Evolutionary conservation across 163 green algal genomes (phyloP), one percentile per base, ranked within the genome.

Genomic region (Scenedesmus sp.): DNA sequence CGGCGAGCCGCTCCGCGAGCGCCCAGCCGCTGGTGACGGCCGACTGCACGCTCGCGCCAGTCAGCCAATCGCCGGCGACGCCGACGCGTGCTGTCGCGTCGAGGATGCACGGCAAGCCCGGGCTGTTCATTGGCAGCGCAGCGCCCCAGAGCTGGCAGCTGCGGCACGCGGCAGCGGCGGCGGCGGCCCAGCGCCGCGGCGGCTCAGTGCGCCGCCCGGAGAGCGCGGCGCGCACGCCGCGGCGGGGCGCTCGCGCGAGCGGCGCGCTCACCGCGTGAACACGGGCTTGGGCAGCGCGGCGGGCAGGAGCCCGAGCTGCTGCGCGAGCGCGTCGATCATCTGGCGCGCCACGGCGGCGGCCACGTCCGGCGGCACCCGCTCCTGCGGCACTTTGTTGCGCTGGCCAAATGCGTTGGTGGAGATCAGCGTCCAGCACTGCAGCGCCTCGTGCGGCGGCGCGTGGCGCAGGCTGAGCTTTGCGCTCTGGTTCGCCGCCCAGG

Each of bases 371-470:
- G 90, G 90, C 7, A 95, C 80, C 15, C 33, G 63, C 78, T 95
- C 90, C 82, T 95, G 90, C 0, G 87, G 88, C n/a, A 95, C 91
- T 83, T 95, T 95, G 85, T 94, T 93, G 15, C 29, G 31, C 73
- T 70, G 69, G 24, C 90, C 91, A 54, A 88, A 95, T 0, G 45
- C 81, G 60, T 89, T 84, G 18, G 88, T 96, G 53, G 78, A 90
- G 62, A 96, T 84, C 22, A 95, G 66, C 18, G 91, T 96, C 90
- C 91, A 95, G 82, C 91, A 95, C 78, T 95, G 39, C 26, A 80
- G 34, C 42, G 51, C 63, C 47, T 18, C 2, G 18, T 66, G 24
- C 3, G 56, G 63, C 28, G 36, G 24, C 14, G 63, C 54, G 24
- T 74, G 67, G 44, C 31, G 6, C 24, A 84, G 24, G 2, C 60